Evolutionary conservation across 75 land plant genomes (phyloP), one percentile per base, ranked within the genome.

Genomic region (Selaginella tamariscina): DNA sequence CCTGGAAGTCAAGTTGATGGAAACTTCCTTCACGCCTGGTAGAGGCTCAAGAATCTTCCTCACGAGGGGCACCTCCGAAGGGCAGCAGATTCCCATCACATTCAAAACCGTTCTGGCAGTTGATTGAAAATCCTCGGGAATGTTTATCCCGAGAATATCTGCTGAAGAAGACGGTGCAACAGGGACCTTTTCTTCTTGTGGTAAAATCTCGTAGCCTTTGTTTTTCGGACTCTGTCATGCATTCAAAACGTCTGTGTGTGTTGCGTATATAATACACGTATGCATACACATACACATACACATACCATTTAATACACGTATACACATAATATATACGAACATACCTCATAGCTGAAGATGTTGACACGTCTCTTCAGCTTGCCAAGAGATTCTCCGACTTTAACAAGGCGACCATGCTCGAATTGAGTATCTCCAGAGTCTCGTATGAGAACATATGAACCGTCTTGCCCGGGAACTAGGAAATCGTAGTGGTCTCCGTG

Each of bases 51-150:
- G 33, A 1, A 85, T 65, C 56, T 71, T 84, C 74, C 83, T 88
- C 13, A 91, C 73, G 11, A 91, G 72, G 0, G 87, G 78, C 54
- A 81, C 87, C 56, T 91, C 97, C 0, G 88, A 78, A 0, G 93
- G 76, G 39, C 97, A 91, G 56, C 97, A 91, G 2, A 91, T 68
- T 0, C 97, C 97, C 73, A 84, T 27, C 13, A 91, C 89, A 64
- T 85, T 85, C 27, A 91, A 78, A 20, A 72, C 56, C 0, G 78
- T 76, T 33, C 65, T 71, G 0, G 56, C 65, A 26, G 66, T 15
- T 39, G 5, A 15, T 15, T 39, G 49, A 15, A 39, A 39, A 39
- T 39, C 15, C 49, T 39, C 49, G 18, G 63, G 68, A 26, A 76
- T 72, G 56, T 32, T 49, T 55, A 75, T 33, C 63, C 55, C 71